Evolutionary conservation across 306 rosid species (phyloP).

Genomic region (Malus sylvestris): DNA sequence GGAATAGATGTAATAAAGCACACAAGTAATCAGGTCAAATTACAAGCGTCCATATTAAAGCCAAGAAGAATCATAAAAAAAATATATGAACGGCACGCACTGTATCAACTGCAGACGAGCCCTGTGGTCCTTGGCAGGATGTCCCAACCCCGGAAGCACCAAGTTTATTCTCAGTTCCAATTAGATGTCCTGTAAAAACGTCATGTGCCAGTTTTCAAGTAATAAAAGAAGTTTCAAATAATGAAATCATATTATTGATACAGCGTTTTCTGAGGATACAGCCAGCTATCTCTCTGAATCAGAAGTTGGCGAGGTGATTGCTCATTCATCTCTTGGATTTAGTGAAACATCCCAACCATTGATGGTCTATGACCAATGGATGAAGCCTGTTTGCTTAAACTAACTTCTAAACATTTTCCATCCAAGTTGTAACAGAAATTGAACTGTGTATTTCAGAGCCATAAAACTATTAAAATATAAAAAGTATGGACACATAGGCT

Average conservation of each 20-base stretch:
- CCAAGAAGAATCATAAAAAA: not conserved
- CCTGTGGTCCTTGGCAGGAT: conserved; percentile 27
- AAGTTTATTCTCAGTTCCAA: conserved; percentile 33
- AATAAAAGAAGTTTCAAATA: conserved; percentile 5
- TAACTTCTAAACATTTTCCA: conserved; percentile 22
- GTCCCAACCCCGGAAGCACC: conserved; percentile 41
- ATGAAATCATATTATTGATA: conserved; percentile 7
- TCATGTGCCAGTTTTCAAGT: conserved; percentile 15
- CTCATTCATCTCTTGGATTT: conserved; percentile 26
- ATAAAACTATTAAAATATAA: not conserved
- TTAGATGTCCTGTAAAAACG: conserved; percentile 30
- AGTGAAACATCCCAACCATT: conserved; percentile 22
- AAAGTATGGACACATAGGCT: conserved; percentile 1
- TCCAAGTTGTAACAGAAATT: conserved; percentile 12
- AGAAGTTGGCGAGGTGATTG: conserved; percentile 25
- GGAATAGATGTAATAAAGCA: too few species aligned
- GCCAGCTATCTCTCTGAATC: conserved; percentile 22
- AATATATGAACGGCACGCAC: conserved; percentile 25
- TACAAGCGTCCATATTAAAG: not conserved
- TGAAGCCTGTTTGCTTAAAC: conserved; percentile 19
- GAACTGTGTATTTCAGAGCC: conserved; percentile 10
- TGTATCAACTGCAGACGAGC: conserved; percentile 33
- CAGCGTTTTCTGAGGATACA: conserved; percentile 33
- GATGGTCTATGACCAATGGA: conserved; percentile 21
- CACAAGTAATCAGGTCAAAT: not conserved